phyloP scores from a whole-genome alignment of 306 rosid genomes.

The Cicer yamashitae region DNA sequence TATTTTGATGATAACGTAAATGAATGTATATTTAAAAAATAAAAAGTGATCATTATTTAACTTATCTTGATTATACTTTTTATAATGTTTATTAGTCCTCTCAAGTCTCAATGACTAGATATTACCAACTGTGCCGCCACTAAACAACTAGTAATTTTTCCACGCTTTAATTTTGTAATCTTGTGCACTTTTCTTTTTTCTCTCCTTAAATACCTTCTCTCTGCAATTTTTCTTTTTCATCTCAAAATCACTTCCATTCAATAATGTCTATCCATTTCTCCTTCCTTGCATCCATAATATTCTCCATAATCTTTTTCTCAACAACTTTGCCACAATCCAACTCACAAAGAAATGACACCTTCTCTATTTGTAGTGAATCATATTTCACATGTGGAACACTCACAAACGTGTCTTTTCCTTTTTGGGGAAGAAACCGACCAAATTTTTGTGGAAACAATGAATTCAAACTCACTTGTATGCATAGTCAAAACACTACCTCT shows the following conservation, averaged over 20 bases:
- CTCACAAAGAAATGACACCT: conserved; percentile 38
- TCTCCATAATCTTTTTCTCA: conserved; percentile 25
- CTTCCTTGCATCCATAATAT: conserved; percentile 22
- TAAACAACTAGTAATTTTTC: background rate
- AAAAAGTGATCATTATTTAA: no score
- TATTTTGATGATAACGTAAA: no score
- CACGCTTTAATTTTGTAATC: background rate
- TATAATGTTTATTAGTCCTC: no score
- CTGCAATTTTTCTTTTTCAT: background rate
- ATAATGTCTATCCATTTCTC: conserved; percentile 24
- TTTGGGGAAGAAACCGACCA: conserved; percentile 48
- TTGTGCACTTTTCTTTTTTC: background rate
- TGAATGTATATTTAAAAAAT: no score
- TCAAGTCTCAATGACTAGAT: no score
- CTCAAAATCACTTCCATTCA: background rate
- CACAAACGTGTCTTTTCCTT: conserved; percentile 45
- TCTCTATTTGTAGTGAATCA: conserved; percentile 44
- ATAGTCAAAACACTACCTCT: conserved; percentile 26
- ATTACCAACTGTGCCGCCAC: no score
- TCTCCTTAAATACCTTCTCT: background rate
- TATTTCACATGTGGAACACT: conserved; percentile 45
- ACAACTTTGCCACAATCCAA: conserved; percentile 40
- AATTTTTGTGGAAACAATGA: conserved; percentile 41
- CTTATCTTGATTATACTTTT: no score
- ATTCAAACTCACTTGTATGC: conserved; percentile 41